A percentile compares a stretch with the other conserved stretches of the same genome.
Conservation (phyloP, 352 stramenopile species). For the Sclerospora graminicola region DNA sequence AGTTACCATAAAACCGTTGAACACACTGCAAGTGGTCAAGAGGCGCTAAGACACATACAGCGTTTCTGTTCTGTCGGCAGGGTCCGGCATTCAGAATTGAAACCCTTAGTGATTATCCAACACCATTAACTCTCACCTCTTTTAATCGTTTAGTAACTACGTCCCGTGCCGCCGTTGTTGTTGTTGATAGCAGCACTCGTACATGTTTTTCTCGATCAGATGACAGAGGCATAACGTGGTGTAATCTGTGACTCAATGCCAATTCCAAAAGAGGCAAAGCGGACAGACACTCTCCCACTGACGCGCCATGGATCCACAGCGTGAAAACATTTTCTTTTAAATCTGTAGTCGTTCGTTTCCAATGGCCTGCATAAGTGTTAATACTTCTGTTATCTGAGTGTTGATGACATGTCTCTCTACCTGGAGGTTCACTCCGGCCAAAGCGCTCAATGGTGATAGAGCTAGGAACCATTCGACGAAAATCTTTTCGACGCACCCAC, state of each 20-base stretch:
- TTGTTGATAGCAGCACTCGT: slow-evolving; percentile 59
- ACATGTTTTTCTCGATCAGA: slow-evolving; percentile 9
- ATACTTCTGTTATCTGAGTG: neutral
- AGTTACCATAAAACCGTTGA: slow-evolving; percentile 46
- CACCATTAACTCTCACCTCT: slow-evolving; percentile 3
- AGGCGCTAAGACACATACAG: slow-evolving; percentile 50
- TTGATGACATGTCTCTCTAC: slow-evolving; percentile 9
- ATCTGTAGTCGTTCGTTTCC: slow-evolving; percentile 1
- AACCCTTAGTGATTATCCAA: neutral
- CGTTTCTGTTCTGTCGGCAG: slow-evolving; percentile 12
- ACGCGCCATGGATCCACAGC: slow-evolving; percentile 69
- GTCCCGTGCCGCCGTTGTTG: slow-evolving; percentile 43
- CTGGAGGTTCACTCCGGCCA: slow-evolving; percentile 25
- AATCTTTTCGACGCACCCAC: slow-evolving; percentile 47
- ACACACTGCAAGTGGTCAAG: slow-evolving; percentile 46
- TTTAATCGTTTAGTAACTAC: slow-evolving; percentile 21
- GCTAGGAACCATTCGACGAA: slow-evolving; percentile 19
- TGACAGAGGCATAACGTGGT: neutral
- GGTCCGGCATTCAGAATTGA: neutral
- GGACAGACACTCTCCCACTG: slow-evolving; percentile 62
- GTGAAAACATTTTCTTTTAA: slow-evolving; percentile 13
- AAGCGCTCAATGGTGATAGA: slow-evolving; percentile 42
- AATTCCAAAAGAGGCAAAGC: slow-evolving; percentile 52
- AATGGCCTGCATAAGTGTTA: slow-evolving; percentile 5
- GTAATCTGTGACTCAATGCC: slow-evolving; percentile 16